These are phyloP conservation scores for Lactarius psammicola DNA, from an alignment of 768 basidiomycete genomes.

Conservation along the genomic window DNA sequence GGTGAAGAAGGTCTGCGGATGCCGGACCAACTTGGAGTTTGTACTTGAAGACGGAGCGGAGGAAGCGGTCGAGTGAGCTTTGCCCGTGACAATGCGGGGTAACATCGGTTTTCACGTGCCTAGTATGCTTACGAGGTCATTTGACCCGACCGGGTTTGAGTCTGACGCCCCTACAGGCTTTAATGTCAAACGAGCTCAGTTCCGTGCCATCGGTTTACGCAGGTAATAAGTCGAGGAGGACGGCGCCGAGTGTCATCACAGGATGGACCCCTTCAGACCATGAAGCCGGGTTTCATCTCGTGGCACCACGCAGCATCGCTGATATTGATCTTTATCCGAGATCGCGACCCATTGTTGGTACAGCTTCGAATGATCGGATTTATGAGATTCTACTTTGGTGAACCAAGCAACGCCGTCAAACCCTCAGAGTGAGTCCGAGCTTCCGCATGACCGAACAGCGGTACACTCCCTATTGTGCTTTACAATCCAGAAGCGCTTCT, in stretches of 20 bases:
- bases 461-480: not conserved
- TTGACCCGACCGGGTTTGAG: not conserved
- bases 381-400: not conserved
- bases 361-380: slow-evolving; percentile 17
- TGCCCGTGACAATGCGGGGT: not conserved
- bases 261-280: not conserved
- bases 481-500: not conserved
- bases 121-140: not conserved
- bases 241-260: not conserved
- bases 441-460: not conserved
- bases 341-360: not conserved
- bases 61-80: not conserved
- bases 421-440: not conserved
- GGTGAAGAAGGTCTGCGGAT: not conserved
- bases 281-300: not conserved
- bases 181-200: not conserved
- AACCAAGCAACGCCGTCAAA: not conserved
- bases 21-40: too few species aligned
- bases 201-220: not conserved
- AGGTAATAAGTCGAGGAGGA: not conserved
- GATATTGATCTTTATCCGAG: slow-evolving; percentile 1
- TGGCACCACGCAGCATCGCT: not conserved
- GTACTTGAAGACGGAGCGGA: not conserved
- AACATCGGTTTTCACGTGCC: not conserved
- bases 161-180: not conserved